Evolutionary conservation across 2,329 filamentous ascomycete species (phyloP), one percentile per base, ranked within the genome.

Genomic region (Colletotrichum neosansevieriae): DNA sequence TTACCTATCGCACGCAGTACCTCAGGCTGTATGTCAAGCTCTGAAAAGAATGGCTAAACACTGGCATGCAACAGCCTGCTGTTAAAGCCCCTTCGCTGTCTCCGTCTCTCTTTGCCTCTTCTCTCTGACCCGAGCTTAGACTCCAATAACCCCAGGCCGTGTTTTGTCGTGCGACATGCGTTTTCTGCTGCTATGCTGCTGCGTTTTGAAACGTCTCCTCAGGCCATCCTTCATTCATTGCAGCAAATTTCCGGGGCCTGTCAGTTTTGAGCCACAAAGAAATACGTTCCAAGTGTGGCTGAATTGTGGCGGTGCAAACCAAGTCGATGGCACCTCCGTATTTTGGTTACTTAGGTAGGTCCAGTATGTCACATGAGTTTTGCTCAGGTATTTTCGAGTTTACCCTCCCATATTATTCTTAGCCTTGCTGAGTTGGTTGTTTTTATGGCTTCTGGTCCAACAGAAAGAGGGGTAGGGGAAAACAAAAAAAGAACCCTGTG

Each of bases 171-270:
- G 60, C 47, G 51, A 58, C 64, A 58, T 42, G 42, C 53, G 61
- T 24, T 54, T 53, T 64, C 59, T 45, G 63, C 17, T 36, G 40
- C 42, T 57, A 19, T 58, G 29, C 21, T 58, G 12, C 15, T n/a
- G 54, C 66, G 66, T 50, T 67, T 60, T 67, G 67, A 69, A 69
- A 69, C 63, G 67, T 69, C 63, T 69, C 67, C 67, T 63, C 63
- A 67, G 50, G 38, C 38, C 67, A 61, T 68, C 65, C 61, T 68
- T 68, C 38, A 59, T 54, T 63, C 40, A 56, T 13, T 36, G 21
- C 45, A 6, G 40, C n/a, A 17, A 51, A 32, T 66, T 61, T 44
- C 12, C 17, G 44, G 50, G 36, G 19, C 42, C 17, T 63, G 12
- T 15, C 36, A 6, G 9, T 11, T 54, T 59, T 44, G 32, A 47